A percentile compares a stretch with the other conserved stretches of the same genome.
Conservation (phyloP, 257 asterid species). For the Mitragyna speciosa region DNA sequence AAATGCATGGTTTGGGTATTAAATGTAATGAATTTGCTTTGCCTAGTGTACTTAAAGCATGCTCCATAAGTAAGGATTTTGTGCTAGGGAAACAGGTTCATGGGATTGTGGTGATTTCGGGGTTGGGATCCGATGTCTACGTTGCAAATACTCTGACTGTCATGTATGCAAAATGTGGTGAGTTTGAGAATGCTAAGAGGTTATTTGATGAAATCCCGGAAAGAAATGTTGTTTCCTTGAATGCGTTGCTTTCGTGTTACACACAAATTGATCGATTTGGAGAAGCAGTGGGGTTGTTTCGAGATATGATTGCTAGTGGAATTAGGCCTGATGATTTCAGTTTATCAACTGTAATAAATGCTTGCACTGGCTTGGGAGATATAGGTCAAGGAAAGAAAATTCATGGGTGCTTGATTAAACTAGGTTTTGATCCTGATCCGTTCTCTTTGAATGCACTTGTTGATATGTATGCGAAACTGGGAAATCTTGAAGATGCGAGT, state of each 20-base stretch:
- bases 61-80: conserved; percentile 40
- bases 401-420: conserved; percentile 62
- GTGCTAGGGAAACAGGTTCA: conserved; percentile 63
- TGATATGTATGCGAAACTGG: conserved; percentile 72
- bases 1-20: conserved; percentile 56
- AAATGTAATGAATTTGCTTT: conserved; percentile 61
- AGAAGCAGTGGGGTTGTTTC: conserved; percentile 60
- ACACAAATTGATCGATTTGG: conserved; percentile 45
- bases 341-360: conserved; percentile 64
- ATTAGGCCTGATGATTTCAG: conserved; percentile 67
- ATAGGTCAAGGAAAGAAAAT: conserved; percentile 54
- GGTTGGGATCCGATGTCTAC: conserved; percentile 62
- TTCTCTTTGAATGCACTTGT: conserved; percentile 71
- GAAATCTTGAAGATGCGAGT: conserved; percentile 50
- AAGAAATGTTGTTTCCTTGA: conserved; percentile 74
- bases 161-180: conserved; percentile 64
- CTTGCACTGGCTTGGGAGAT: conserved; percentile 59
- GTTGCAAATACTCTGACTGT: conserved; percentile 67
- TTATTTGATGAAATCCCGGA: conserved; percentile 63
- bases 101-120: conserved; percentile 53
- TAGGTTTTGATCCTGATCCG: conserved; percentile 58
- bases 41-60: conserved; percentile 81
- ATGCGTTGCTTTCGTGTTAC: conserved; percentile 58
- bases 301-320: conserved; percentile 57
- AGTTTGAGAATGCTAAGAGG: conserved; percentile 51